A percentile compares a stretch with the other conserved stretches of the same genome.
Conservation (phyloP, 1,139 yeast genomes). For the Yamadazyma jaroonii region DNA sequence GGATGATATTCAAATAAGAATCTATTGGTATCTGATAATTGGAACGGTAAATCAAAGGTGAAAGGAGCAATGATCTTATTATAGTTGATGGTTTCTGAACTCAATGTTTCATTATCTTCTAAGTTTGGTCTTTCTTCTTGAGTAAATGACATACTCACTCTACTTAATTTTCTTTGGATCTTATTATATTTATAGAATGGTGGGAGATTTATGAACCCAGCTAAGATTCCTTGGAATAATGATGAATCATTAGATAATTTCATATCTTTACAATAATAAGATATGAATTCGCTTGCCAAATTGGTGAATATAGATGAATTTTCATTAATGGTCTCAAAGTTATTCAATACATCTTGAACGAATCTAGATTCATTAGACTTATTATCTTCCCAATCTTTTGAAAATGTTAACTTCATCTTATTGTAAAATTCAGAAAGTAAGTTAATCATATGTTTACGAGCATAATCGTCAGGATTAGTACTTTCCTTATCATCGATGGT, state of each 20-base stretch:
- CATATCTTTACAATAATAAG: constrained; percentile 63
- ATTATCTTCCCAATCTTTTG: constrained; percentile 5
- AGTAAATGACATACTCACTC: constrained; percentile 41
- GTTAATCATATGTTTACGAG: constrained; percentile 19
- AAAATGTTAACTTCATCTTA: constrained; percentile 25
- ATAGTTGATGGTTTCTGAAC: not conserved
- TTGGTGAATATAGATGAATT: constrained; percentile 31
- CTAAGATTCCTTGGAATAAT: constrained; percentile 59
- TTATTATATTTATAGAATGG: constrained; percentile 64
- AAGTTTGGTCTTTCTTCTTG: constrained; percentile 11
- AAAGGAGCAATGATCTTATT: constrained; percentile 16
- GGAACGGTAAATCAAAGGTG: constrained; percentile 41
- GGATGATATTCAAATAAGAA: constrained; percentile 65
- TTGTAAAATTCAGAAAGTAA: constrained; percentile 22
- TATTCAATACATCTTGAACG: constrained; percentile 37
- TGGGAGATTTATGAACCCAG: constrained; percentile 74
- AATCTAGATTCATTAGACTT: constrained; percentile 25
- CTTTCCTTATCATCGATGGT: constrained; percentile 11
- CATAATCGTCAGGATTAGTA: constrained; percentile 15
- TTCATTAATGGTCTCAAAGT: constrained; percentile 38
- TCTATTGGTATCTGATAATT: constrained; percentile 39
- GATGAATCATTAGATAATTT: constrained; percentile 72
- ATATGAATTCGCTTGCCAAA: constrained; percentile 52
- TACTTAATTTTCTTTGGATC: constrained; percentile 34
- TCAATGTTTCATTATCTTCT: not conserved